Base-by-base conservation (phyloP, 805 yeast species). In the Barnettozyma sp. region DNA sequence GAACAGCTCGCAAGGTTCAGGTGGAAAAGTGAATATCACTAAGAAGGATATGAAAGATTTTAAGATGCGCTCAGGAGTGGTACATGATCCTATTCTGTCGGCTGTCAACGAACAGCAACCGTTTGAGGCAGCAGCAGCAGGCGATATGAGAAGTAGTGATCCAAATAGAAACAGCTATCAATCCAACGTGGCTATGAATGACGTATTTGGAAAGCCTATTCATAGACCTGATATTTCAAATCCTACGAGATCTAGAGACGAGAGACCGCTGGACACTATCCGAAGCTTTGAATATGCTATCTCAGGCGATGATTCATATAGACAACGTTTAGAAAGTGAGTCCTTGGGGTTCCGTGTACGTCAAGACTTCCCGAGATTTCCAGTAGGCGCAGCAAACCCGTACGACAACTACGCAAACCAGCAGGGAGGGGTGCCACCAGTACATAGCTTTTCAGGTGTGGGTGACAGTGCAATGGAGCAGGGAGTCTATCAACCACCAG, bases 101-200 rank as follows among this genome's bases (percentile, higher is more conserved):
- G 98, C 98, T 4, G 94, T 92, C 30, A 87, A 82, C 54, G 97
- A 90, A 60, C 90, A 82, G 7, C 97, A 92, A 65, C 98, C 98
- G 7, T 92, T 85, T 56, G 95, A 92, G 61, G 74, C 59, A 38
- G 46, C 48, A 8, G 47, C 36, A 9, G 46, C 38, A n/a, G n/a
- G n/a, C n/a, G n/a, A n/a, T n/a, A n/a, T n/a, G n/a, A n/a, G n/a
- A n/a, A n/a, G n/a, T n/a, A n/a, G n/a, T n/a, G n/a, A n/a, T n/a
- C n/a, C n/a, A n/a, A n/a, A 47, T 27, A 45, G 55, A 49, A 41
- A 46, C 42, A 50, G 55, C 39, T 49, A 48, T 33, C 26, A 42
- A 42, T 41, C 71, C 76, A 26, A 76, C 72, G 20, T 66, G 27
- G 77, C 78, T 20, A 54, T 77, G 50, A 74, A 73, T 48, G 99